These are phyloP conservation scores for Parastagonospora nodorum DNA, from an alignment of 2,329 filamentous ascomycete genomes.

Conservation along the genomic window DNA sequence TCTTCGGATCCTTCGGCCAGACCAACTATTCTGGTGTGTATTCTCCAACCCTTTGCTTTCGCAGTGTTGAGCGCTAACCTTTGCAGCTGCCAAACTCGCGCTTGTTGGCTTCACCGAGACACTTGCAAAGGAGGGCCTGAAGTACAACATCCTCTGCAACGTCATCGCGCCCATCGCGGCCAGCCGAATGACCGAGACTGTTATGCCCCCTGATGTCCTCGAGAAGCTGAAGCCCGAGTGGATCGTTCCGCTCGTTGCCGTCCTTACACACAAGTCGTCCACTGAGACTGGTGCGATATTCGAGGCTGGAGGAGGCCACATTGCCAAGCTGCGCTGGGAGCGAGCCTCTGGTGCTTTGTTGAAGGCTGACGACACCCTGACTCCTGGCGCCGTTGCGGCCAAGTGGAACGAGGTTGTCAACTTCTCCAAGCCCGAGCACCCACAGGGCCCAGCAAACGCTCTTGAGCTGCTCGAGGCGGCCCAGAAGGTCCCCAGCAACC, in stretches of 20 bases:
- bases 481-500: slow-evolving; percentile 35
- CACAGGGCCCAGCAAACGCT: slow-evolving; percentile 85
- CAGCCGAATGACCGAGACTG: slow-evolving; percentile 91
- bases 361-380: slow-evolving; percentile 86
- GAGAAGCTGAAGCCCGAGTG: slow-evolving; percentile 87
- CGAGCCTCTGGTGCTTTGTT: slow-evolving; percentile 85
- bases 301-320: slow-evolving; percentile 89
- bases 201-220: slow-evolving; percentile 93
- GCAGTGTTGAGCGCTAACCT: slow-evolving; percentile 35
- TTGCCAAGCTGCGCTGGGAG: slow-evolving; percentile 95
- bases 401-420: slow-evolving; percentile 89
- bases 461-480: slow-evolving; percentile 65
- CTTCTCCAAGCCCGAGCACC: slow-evolving; percentile 83
- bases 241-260: slow-evolving; percentile 91
- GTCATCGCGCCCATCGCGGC: slow-evolving; percentile 95
- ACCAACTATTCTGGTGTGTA: slow-evolving; percentile 82
- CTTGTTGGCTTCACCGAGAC: slow-evolving; percentile 98
- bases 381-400: slow-evolving; percentile 82
- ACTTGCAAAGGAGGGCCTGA: slow-evolving; percentile 92
- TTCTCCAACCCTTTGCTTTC: neutral
- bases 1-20: slow-evolving; percentile 96
- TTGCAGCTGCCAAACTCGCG: slow-evolving; percentile 81
- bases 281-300: slow-evolving; percentile 89
- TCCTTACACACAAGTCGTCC: slow-evolving; percentile 85
- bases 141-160: slow-evolving; percentile 97